Percentiles rank a stretch among this genome's conserved stretches.
Evolutionary conservation across 2,329 filamentous ascomycete genomes (phyloP).

Genomic region (Aspergillus felis): DNA sequence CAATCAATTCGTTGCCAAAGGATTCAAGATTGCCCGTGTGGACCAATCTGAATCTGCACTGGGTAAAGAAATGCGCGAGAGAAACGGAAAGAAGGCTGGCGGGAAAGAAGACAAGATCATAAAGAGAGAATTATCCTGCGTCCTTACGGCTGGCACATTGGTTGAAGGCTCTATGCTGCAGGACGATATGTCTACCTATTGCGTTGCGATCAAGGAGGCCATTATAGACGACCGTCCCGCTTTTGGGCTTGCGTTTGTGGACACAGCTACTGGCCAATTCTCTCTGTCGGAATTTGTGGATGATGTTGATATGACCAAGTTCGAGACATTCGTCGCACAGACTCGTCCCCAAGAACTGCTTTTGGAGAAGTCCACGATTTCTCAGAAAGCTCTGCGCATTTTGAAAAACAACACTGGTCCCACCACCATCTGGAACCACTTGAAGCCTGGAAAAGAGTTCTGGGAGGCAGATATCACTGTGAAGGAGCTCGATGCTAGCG

Average conservation of each 20-base stretch:
- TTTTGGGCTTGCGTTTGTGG: conserved; percentile 91
- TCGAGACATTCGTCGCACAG: conserved; percentile 94
- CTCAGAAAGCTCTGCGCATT: conserved; percentile 84
- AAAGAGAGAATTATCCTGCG: conserved; percentile 80
- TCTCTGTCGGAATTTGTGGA: conserved; percentile 89
- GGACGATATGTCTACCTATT: conserved; percentile 95
- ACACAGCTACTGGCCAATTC: conserved; percentile 94
- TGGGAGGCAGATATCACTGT: conserved; percentile 80
- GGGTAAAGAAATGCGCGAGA: conserved; percentile 97
- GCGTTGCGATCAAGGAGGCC: conserved; percentile 85
- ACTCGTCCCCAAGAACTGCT: conserved; percentile 83
- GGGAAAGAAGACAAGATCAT: conserved; percentile 89
- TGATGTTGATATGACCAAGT: conserved; percentile 89
- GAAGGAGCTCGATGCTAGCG: conserved; percentile 72
- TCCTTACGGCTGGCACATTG: conserved; percentile 86
- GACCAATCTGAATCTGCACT: conserved; percentile 96
- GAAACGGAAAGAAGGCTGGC: conserved; percentile 52
- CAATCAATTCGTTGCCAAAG: conserved; percentile 96
- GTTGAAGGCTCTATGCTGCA: conserved; percentile 97
- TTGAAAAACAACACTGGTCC: conserved; percentile 93
- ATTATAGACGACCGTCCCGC: conserved; percentile 67
- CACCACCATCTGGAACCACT: conserved; percentile 90
- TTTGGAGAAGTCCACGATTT: conserved; percentile 81
- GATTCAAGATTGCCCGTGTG: conserved; percentile 93
- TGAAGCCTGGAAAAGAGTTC: conserved; percentile 85